Percentiles rank a stretch among this genome's conserved stretches.
phyloP scores from a whole-genome alignment of 1,139 yeast genomes.

The Suhomyces maxii region DNA sequence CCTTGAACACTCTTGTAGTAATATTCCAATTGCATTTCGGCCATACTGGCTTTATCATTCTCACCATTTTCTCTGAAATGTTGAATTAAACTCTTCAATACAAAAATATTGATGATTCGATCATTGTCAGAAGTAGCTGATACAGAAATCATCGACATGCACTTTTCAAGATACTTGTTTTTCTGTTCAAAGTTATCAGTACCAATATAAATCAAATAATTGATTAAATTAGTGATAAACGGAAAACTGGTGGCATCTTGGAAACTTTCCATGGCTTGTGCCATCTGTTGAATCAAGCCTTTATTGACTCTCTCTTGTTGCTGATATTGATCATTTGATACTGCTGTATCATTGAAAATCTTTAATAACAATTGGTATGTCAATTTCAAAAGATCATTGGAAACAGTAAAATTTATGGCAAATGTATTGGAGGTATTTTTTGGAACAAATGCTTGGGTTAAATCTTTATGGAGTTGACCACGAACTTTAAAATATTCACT shows the following conservation, averaged over 20 bases:
- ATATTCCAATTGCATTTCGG: conserved; percentile 24
- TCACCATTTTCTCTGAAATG: conserved; percentile 23
- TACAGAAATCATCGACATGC: conserved; percentile 15
- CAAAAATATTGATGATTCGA: conserved; percentile 21
- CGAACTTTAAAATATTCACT: conserved; percentile 16
- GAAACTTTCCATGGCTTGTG: conserved; percentile 6
- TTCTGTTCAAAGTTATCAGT: conserved; percentile 18
- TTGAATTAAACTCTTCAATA: conserved; percentile 20
- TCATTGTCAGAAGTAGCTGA: conserved; percentile 21
- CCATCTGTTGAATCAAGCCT: conserved; percentile 10
- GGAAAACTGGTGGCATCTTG: conserved; percentile 16
- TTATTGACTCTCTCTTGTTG: conserved; percentile 5
- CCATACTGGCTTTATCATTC: conserved; percentile 24
- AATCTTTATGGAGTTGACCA: conserved; percentile 19
- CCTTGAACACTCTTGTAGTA: conserved; percentile 15
- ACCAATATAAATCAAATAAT: conserved; percentile 18
- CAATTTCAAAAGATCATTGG: conserved; percentile 16
- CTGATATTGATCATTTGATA: conserved; percentile 1
- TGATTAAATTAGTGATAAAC: conserved; percentile 18
- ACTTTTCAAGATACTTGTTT: conserved; percentile 16
- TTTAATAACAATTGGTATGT: conserved; percentile 14
- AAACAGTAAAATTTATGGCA: conserved; percentile 19
- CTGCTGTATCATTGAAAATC: conserved; percentile 10
- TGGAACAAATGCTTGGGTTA: conserved; percentile 18
- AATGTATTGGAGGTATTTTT: conserved; percentile 20